Base-by-base conservation (phyloP, 1,139 yeast genomes). In the Torulaspora pretoriensis region DNA sequence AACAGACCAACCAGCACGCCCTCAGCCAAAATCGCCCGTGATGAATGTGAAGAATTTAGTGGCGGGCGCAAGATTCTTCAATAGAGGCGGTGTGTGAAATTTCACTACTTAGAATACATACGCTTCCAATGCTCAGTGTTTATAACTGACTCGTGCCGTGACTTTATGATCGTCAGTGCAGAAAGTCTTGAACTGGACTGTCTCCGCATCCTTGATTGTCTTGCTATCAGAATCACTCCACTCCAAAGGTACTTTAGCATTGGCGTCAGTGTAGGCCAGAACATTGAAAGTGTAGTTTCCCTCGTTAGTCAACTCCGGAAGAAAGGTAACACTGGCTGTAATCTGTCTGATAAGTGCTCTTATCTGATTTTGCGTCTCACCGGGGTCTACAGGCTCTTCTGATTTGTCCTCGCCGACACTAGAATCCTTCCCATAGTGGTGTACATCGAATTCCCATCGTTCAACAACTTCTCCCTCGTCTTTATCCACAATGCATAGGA, bases 281-380 rank as follows among this genome's bases (percentile, higher is more conserved):
- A 90, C 95, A 58, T 86, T 89, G 65, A 90, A 89, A 0, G 96
- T 86, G 57, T 84, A 81, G 22, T 77, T 78, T 29, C 77, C 82
- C 32, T 59, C 64, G 26, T 56, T 81, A 78, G 45, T 73, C 71
- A 90, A 68, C 24, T 84, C 75, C 0, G 97, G 97, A 43, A 90
- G 71, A 60, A 88, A 88, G 0, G 96, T 80, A 1, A 86, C 87
- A 42, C 94, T 83, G 0, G 96, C 88, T 0, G 96, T 88, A 43
- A 90, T 85, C 60, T 90, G 97, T 38, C 96, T 77, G 38, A 90
- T 81, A 17, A 90, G 81, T 0, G 92, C 80, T 60, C 88, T 94
- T 13, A 90, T 87, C 54, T 89, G 95, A 46, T 69, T 71, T 56
- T 84, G 90, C 6, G 83, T 78, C 32, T 73, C 77, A 3, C 71